Evolutionary conservation across 1,139 yeast genomes (phyloP).

Genomic region (Hansenula sp.): DNA sequence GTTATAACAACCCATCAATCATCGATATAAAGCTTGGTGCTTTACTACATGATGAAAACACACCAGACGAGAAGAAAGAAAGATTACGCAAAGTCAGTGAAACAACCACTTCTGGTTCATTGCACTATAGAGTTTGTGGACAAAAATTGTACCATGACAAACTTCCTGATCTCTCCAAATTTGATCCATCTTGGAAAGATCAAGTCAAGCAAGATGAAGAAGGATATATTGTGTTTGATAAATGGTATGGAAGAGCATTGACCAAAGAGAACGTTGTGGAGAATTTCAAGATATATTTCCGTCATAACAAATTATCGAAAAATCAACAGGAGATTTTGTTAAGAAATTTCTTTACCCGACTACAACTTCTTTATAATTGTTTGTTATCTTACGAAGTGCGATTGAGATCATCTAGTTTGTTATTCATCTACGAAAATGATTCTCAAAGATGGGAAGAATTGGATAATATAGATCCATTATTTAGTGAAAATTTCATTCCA

Average conservation of each 20-base stretch:
- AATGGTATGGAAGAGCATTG: constrained; percentile 66
- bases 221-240: constrained; percentile 52
- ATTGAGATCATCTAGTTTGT: constrained; percentile 68
- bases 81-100: constrained; percentile 62
- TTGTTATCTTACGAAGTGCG: constrained; percentile 60
- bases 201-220: constrained; percentile 27
- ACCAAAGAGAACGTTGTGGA: constrained; percentile 37
- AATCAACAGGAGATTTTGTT: constrained; percentile 32
- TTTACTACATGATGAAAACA: constrained; percentile 58
- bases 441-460: constrained; percentile 39
- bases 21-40: constrained; percentile 83
- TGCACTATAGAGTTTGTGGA: constrained; percentile 80
- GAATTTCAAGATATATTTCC: constrained; percentile 54
- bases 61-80: constrained; percentile 53
- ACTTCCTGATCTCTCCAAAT: constrained; percentile 9
- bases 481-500: constrained; percentile 31
- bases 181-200: constrained; percentile 7
- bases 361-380: constrained; percentile 64
- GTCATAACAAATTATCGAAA: constrained; percentile 28
- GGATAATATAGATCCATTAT: constrained; percentile 36
- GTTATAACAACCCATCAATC: constrained; percentile 64
- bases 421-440: constrained; percentile 75
- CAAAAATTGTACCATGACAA: constrained; percentile 54
- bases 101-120: constrained; percentile 75
- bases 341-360: constrained; percentile 46